Base-by-base conservation (phyloP, 1,139 yeast species). In the Magnusiomyces tetraspermus region DNA sequence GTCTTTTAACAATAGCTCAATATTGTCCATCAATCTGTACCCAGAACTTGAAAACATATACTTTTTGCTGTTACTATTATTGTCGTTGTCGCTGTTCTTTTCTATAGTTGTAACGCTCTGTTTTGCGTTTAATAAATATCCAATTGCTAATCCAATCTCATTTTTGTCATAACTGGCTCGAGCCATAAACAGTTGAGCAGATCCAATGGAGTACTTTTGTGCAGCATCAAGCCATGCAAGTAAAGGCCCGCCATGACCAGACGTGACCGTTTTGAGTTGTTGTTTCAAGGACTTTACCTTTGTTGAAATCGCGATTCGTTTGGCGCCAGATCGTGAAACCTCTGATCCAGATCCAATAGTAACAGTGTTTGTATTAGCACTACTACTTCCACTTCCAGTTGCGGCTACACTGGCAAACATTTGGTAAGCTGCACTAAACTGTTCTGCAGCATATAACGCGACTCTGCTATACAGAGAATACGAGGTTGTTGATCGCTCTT, bases 401-500 rank as follows among this genome's bases (percentile, higher is more conserved):
- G 30, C 19, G 23, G 10, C 23, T 21, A 17, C 15, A 13, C 49
- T 50, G 11, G 56, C 43, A 33, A 54, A 51, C 15, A 54, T 50
- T 36, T 65, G 64, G 17, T 56, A 51, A 2, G 71, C 66, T 2
- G 66, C 55, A 2, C 63, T 60, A 46, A 65, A 66, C 57, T 63
- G 63, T 31, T 67, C 70, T 24, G 61, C 59, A 0, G 71, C 69
- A 53, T 54, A 67, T n/a, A 69, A 62, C 1, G 71, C 63, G 1
- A 67, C 63, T 11, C 72, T 59, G 17, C 62, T 54, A 49, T 67
- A 60, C 15, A 69, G 58, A 1, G 64, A 57, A 10, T 66, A 60
- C 4, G 68, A 63, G 1, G 61, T 56, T 17, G 54, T 31, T 4
- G 54, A 51, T 2, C 45, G 53, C 43, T 59, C 59, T 8, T 53